Evolutionary conservation across 2,329 filamentous ascomycete genomes (phyloP).

Genomic region (Calonectria leucothoes): DNA sequence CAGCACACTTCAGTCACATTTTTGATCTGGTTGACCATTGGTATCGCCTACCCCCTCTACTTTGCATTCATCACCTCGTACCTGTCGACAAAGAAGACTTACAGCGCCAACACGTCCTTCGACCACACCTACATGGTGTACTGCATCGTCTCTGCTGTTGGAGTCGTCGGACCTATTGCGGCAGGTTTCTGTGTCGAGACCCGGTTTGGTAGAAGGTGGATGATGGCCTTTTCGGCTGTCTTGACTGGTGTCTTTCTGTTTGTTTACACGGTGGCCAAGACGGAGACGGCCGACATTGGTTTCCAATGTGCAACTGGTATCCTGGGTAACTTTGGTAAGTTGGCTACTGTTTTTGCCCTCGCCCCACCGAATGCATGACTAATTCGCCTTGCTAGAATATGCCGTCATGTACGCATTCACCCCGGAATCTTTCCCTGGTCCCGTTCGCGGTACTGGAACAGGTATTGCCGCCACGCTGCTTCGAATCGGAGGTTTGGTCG

Average conservation of each 20-base stretch:
- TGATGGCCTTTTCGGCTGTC: constrained; percentile 56
- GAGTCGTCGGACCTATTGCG: constrained; percentile 53
- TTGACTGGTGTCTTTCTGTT: constrained; percentile 57
- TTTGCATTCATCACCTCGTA: constrained; percentile 60
- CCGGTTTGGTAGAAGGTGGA: constrained; percentile 54
- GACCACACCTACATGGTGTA: constrained; percentile 49
- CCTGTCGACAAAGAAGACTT: constrained; percentile 50
- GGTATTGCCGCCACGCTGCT: constrained; percentile 56
- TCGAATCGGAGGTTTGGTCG: constrained; percentile 52
- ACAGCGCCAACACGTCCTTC: constrained; percentile 39
- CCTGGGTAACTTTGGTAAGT: constrained; percentile 50
- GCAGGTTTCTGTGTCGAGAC: constrained; percentile 55
- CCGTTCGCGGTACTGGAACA: constrained; percentile 63
- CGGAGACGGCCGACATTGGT: constrained; percentile 45
- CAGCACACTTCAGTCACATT: constrained; percentile 51
- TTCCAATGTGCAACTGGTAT: constrained; percentile 54
- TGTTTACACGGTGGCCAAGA: constrained; percentile 53
- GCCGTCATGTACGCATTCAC: constrained; percentile 54
- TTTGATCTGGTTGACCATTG: constrained; percentile 57
- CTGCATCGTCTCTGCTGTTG: constrained; percentile 51
- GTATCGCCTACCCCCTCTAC: constrained; percentile 60
- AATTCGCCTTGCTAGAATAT: constrained; percentile 24
- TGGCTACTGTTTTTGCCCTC: neutral
- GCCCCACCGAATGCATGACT: neutral
- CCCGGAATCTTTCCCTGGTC: constrained; percentile 66